Percentiles rank a stretch among this genome's conserved stretches.
These are phyloP conservation scores for Phytopythium vexans DNA, from an alignment of 352 stramenopile genomes.

Conservation along the genomic window DNA sequence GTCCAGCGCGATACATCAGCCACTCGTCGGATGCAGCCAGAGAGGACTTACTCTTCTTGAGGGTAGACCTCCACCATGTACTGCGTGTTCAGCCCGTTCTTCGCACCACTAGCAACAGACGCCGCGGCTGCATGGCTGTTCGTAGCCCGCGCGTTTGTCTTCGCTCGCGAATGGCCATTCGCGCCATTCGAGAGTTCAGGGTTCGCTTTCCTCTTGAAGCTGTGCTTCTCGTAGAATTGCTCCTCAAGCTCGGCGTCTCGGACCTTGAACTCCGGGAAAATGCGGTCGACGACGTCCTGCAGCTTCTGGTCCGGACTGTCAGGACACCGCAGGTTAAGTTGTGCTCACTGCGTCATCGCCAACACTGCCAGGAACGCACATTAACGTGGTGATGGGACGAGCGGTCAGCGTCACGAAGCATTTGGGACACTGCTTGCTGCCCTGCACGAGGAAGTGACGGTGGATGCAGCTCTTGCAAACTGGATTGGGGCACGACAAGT, in stretches of 20 bases:
- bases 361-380: slow-evolving; percentile 21
- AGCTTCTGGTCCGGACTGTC: slow-evolving; percentile 66
- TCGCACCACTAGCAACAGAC: neutral
- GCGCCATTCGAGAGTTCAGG: neutral
- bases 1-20: neutral
- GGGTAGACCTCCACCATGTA: slow-evolving; percentile 48
- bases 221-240: slow-evolving; percentile 63
- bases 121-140: slow-evolving; percentile 1
- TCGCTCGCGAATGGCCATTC: neutral
- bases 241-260: slow-evolving; percentile 40
- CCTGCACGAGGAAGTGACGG: slow-evolving; percentile 65
- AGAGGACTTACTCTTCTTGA: slow-evolving; percentile 25
- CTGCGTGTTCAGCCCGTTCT: slow-evolving; percentile 7
- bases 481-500: slow-evolving; percentile 11
- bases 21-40: neutral
- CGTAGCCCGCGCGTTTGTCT: neutral
- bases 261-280: slow-evolving; percentile 67
- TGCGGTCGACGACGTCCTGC: slow-evolving; percentile 68
- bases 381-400: slow-evolving; percentile 56
- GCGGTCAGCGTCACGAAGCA: slow-evolving; percentile 54
- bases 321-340: neutral
- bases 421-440: slow-evolving; percentile 52
- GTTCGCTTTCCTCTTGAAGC: slow-evolving; percentile 42
- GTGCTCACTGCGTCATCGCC: neutral
- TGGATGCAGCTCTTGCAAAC: slow-evolving; percentile 88